Evolutionary conservation across 2,329 filamentous ascomycete genomes (phyloP).

Genomic region (Pyricularia sp.): DNA sequence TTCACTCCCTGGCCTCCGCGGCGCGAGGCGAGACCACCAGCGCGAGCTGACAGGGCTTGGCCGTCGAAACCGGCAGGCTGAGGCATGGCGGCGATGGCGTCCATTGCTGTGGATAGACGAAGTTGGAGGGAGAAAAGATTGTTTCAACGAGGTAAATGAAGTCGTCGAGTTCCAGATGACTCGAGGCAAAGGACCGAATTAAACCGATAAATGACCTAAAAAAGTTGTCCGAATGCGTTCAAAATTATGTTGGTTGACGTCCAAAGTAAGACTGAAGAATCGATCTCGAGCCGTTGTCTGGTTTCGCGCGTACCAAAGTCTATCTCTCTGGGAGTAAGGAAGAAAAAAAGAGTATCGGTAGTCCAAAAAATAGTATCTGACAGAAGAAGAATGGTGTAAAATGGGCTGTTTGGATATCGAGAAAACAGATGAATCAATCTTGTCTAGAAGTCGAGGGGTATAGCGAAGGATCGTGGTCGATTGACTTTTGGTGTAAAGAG

Average conservation of each 20-base stretch:
- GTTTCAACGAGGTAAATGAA: slow-evolving; percentile 2
- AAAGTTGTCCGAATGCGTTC: slow-evolving; percentile 1
- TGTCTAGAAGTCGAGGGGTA: not conserved
- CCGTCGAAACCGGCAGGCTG: slow-evolving; percentile 66
- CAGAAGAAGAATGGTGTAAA: not conserved
- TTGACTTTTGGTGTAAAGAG: not conserved
- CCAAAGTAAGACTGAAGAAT: not conserved
- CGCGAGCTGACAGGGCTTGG: slow-evolving; percentile 55
- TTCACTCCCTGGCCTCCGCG: slow-evolving; percentile 85
- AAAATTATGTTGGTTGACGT: not conserved
- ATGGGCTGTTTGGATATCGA: not conserved
- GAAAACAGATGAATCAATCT: not conserved
- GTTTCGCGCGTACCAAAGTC: not conserved
- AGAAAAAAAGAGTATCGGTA: not conserved
- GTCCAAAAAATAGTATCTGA: not conserved
- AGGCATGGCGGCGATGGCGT: slow-evolving; percentile 99
- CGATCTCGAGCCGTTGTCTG: slow-evolving; percentile 1
- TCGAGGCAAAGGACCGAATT: not conserved
- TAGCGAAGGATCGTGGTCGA: not conserved
- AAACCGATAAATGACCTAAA: slow-evolving; percentile 1
- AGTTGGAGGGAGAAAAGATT: not conserved
- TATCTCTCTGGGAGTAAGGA: slow-evolving; percentile 4
- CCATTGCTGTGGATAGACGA: slow-evolving; percentile 41
- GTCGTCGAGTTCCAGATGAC: slow-evolving; percentile 3
- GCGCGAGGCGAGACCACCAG: slow-evolving; percentile 71